Base-by-base conservation (phyloP, 164 flowering plant species). In the Kingdonia uniflora region DNA sequence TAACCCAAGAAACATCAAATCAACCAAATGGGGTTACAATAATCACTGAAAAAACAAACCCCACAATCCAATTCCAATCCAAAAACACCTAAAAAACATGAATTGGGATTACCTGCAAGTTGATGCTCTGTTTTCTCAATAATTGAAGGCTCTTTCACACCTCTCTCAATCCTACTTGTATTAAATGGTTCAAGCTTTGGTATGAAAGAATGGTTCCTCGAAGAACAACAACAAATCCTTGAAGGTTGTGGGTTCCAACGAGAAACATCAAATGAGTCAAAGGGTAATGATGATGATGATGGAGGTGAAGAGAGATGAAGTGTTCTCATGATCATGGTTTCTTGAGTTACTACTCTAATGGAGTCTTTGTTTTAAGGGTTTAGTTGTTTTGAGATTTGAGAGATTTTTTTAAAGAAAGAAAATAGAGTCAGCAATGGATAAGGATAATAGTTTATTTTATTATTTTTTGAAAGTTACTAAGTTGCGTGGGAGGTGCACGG, bases 161-260 rank as follows among this genome's bases (percentile, higher is more conserved):
- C 68, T 4, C 92, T 76, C 20, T 81, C 92, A 45, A 81, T 38
- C 66, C 68, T 77, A 74, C 62, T 74, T 40, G 89, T 64, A 74
- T 79, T 83, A 56, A 91, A 91, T 41, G 85, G 83, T 64, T 80
- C 83, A 19, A 84, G 94, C 72, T 87, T 91, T 0, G 97, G 97
- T 11, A 84, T 74, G n/a, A n/a, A n/a, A n/a, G n/a, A n/a, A n/a
- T n/a, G n/a, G n/a, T n/a, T n/a, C n/a, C n/a, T n/a, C n/a, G n/a
- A n/a, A n/a, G n/a, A n/a, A n/a, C n/a, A n/a, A n/a, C n/a, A n/a
- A 42, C 72, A 64, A 20, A 76, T 50, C 19, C 56, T 59, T 1
- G 71, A 59, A 43, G 58, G 47, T 14, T n/a, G n/a, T n/a, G n/a
- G n/a, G n/a, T n/a, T n/a, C n/a, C n/a, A n/a, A n/a, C n/a, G 60